Percentiles rank a stretch among this genome's conserved stretches.
Evolutionary conservation across 2,329 filamentous ascomycete species (phyloP).

Genomic region (Aspergillus pseudonomiae): DNA sequence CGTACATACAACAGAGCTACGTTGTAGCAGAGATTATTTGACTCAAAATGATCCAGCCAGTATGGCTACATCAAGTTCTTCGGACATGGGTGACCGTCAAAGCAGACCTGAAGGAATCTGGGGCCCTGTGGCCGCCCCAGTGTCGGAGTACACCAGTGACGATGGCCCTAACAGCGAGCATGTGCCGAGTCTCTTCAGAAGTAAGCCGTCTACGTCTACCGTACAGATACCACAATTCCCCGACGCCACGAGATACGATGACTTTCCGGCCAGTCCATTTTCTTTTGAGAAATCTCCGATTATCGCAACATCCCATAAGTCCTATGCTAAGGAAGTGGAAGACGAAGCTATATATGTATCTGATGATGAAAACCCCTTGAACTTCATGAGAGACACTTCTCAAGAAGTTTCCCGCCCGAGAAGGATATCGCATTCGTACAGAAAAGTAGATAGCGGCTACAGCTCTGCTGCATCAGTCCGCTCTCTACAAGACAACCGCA

Average conservation of each 20-base stretch:
- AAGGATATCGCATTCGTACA: slow-evolving; percentile 27
- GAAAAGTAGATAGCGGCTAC: slow-evolving; percentile 43
- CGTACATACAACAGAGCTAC: background rate
- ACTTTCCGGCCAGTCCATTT: background rate
- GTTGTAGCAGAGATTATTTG: background rate
- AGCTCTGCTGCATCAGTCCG: slow-evolving; percentile 39
- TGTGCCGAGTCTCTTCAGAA: background rate
- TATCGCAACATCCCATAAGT: slow-evolving; percentile 13
- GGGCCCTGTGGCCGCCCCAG: background rate
- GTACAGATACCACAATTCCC: background rate
- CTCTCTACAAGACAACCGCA: slow-evolving; percentile 29
- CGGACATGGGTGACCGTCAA: background rate
- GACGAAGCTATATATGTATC: slow-evolving; percentile 21
- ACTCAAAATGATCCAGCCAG: background rate
- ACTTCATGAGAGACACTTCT: slow-evolving; percentile 18
- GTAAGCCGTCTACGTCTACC: background rate
- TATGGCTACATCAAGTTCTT: background rate
- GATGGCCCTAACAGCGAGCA: background rate
- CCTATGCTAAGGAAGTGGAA: slow-evolving; percentile 20
- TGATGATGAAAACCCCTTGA: slow-evolving; percentile 24
- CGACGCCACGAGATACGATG: background rate
- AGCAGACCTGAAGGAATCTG: background rate
- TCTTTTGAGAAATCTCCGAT: slow-evolving; percentile 36
- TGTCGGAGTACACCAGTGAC: background rate
- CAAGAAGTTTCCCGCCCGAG: slow-evolving; percentile 16